These are phyloP conservation scores for Aspergillus pseudoviridinutans DNA, from an alignment of 2,329 filamentous ascomycete species.

Conservation along the genomic window DNA sequence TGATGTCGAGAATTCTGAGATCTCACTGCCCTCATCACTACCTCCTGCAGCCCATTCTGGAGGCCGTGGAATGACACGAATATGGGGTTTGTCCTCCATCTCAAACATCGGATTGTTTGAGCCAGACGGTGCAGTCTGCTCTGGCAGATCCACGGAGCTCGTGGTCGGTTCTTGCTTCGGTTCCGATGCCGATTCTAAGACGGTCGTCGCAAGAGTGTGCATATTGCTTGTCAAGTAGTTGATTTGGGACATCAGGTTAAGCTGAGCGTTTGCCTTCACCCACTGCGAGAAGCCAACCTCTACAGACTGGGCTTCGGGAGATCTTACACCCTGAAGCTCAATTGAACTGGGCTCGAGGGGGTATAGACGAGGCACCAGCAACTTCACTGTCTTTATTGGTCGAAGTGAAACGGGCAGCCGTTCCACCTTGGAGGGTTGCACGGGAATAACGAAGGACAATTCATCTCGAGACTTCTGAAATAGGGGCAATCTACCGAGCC, in stretches of 20 bases:
- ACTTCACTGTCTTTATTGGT: conserved; percentile 58
- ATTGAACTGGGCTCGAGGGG: conserved; percentile 65
- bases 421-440: conserved; percentile 60
- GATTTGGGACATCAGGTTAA: conserved; percentile 67
- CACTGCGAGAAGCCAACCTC: conserved; percentile 63
- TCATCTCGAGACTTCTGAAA: conserved; percentile 69
- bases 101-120: conserved; percentile 1
- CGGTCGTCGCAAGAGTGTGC: conserved; percentile 60
- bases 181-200: conserved; percentile 26
- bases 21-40: conserved; percentile 33
- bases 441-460: conserved; percentile 64
- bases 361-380: conserved; percentile 69
- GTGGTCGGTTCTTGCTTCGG: conserved; percentile 3
- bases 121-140: conserved; percentile 16
- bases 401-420: conserved; percentile 61
- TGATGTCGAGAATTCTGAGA: conserved; percentile 43
- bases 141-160: conserved; percentile 7
- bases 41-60: conserved; percentile 63
- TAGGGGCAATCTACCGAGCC: conserved; percentile 63
- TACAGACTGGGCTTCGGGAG: conserved; percentile 57
- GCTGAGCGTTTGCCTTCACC: conserved; percentile 53
- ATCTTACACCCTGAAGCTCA: conserved; percentile 61
- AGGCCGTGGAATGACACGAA: conserved; percentile 69
- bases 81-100: conserved; percentile 56
- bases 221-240: conserved; percentile 73